phyloP scores from a whole-genome alignment of 2,329 filamentous ascomycete species.

The Phialophora verrucosa region DNA sequence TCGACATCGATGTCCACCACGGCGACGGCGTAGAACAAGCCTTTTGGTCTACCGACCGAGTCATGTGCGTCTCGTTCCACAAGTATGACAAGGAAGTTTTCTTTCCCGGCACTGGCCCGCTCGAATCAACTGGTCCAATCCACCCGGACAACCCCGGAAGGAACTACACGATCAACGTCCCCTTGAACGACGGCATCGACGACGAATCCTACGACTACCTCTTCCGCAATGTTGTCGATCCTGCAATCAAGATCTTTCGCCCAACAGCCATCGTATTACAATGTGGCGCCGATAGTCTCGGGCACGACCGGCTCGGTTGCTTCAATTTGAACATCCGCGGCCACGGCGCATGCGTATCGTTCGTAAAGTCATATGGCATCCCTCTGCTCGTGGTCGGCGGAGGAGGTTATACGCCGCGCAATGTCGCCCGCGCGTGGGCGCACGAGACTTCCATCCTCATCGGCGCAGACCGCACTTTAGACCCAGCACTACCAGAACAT shows the following conservation, averaged over 20 bases:
- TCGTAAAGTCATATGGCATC: slow-evolving; percentile 78
- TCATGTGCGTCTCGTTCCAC: slow-evolving; percentile 94
- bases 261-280: slow-evolving; percentile 91
- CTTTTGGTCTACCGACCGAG: slow-evolving; percentile 85
- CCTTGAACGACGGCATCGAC: slow-evolving; percentile 86
- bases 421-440: slow-evolving; percentile 95
- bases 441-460: slow-evolving; percentile 94
- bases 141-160: slow-evolving; percentile 85
- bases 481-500: slow-evolving; percentile 75
- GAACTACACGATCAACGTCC: slow-evolving; percentile 88
- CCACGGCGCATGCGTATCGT: slow-evolving; percentile 88
- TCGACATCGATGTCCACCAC: slow-evolving; percentile 92
- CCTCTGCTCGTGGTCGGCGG: slow-evolving; percentile 91
- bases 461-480: slow-evolving; percentile 71
- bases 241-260: slow-evolving; percentile 80
- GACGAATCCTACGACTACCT: slow-evolving; percentile 86
- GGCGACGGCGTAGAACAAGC: slow-evolving; percentile 91
- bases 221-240: slow-evolving; percentile 79
- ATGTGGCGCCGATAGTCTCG: slow-evolving; percentile 92
- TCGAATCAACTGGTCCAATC: slow-evolving; percentile 82
- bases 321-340: slow-evolving; percentile 97
- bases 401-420: slow-evolving; percentile 93
- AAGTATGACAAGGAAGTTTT: slow-evolving; percentile 87
- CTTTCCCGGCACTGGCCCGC: slow-evolving; percentile 88
- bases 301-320: slow-evolving; percentile 87